These are phyloP conservation scores for Cryptococcus hybrid DNA, from an alignment of 1,284 basidiomycete genomes.

Conservation along the genomic window DNA sequence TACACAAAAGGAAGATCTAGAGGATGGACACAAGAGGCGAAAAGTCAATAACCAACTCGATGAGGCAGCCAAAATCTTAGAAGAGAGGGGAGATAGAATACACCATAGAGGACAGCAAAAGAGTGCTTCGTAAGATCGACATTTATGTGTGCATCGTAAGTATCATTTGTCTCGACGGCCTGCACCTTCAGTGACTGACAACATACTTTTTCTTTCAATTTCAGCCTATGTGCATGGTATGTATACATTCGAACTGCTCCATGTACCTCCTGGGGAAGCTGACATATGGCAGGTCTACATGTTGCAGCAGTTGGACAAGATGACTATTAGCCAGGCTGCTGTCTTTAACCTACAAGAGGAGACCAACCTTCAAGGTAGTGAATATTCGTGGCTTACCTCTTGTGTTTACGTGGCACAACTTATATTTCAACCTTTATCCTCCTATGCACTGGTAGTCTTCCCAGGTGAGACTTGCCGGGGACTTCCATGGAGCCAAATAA, in stretches of 20 bases:
- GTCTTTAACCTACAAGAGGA: slow-evolving; percentile 37
- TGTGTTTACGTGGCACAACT: slow-evolving; percentile 31
- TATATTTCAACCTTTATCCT: slow-evolving; percentile 38
- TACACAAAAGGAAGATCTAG: neutral
- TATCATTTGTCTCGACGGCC: no score
- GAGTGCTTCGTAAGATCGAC: slow-evolving; percentile 33
- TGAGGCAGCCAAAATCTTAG: slow-evolving; percentile 35
- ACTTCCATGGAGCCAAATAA: no score
- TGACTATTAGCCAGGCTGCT: slow-evolving; percentile 42
- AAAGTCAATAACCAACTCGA: slow-evolving; percentile 26
- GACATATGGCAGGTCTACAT: slow-evolving; percentile 16
- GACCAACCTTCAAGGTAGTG: slow-evolving; percentile 21
- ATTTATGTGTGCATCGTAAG: slow-evolving; percentile 23
- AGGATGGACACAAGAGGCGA: slow-evolving; percentile 5
- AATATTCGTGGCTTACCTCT: slow-evolving; percentile 36
- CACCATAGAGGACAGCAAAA: slow-evolving; percentile 27
- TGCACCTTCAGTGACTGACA: no score
- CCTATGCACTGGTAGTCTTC: slow-evolving; percentile 39
- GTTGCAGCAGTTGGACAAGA: slow-evolving; percentile 45
- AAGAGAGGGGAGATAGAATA: slow-evolving; percentile 34
- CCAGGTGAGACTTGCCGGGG: slow-evolving; percentile 10
- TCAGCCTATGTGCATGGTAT: slow-evolving; percentile 33
- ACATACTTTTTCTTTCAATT: no score
- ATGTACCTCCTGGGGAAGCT: no score
- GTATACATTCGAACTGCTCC: no score